Evolutionary conservation across 176 grass and related monocot genomes (phyloP), one percentile per base, ranked within the genome.

Genomic region (Chloris gayana): DNA sequence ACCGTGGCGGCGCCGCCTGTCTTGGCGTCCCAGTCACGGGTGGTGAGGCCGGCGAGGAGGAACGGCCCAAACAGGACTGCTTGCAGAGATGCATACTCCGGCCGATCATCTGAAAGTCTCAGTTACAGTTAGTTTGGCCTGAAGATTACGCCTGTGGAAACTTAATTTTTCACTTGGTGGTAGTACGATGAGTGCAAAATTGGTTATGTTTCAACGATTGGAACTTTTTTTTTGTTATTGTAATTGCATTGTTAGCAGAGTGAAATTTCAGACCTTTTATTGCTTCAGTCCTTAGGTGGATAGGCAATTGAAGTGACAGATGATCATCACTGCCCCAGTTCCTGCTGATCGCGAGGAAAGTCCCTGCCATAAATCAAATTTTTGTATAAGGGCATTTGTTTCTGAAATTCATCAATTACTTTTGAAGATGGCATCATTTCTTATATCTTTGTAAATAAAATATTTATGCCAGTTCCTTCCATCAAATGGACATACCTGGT

Each of bases 11-110:
- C 35, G 76, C 69, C 84, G 59, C 85, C 75, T 2, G 95, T 45
- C 35, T 84, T 89, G 1, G 82, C 84, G 37, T 93, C 86, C 96
- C 92, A 95, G 51, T 99, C 84, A 3, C 86, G 86, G n/a, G 79
- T 88, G 46, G 96, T 84, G 62, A 95, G 76, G 58, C 96, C 96
- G 27, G 90, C 88, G 29, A 99, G 96, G 83, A 99, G 87, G 84
- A 90, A 93, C 3, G 92, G 96, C 0, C 93, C 96, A 50, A 95
- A 99, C 19, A 99, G 85, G 31, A 99, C 77, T 67, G 92, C 92
- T 74, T 95, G 87, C 7, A 95, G 64, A 6, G 92, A 86, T 49
- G 79, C 72, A 29, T 82, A 93, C 56, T 86, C 86, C 18, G 88
- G 64, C 46, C 96, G 85, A 56, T 99, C 90, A 88, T 99, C 96